phyloP scores from a whole-genome alignment of 1,284 basidiomycete species.

The Ganoderma multipileum region DNA sequence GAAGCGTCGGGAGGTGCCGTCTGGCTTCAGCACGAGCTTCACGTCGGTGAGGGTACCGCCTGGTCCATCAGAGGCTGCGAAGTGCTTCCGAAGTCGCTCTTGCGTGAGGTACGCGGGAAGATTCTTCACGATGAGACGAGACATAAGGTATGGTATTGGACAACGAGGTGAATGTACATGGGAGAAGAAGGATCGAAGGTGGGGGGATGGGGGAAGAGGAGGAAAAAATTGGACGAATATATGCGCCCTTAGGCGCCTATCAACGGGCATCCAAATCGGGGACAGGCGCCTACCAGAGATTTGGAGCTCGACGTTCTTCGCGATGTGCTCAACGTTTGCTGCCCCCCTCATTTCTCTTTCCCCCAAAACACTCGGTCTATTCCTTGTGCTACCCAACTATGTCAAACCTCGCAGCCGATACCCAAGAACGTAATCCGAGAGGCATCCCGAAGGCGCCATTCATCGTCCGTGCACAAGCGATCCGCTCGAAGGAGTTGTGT shows the following conservation, averaged over 20 bases:
- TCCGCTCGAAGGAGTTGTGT: conserved; percentile 9
- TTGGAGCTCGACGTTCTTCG: neutral
- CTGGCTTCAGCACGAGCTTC: conserved; percentile 79
- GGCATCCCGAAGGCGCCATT: conserved; percentile 97
- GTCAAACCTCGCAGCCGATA: conserved; percentile 22
- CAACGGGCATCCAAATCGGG: neutral
- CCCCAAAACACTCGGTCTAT: neutral
- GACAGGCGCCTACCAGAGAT: conserved; percentile 15
- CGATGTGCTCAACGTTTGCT: neutral
- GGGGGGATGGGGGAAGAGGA: conserved; percentile 1
- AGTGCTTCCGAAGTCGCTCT: conserved; percentile 73
- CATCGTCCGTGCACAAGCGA: conserved; percentile 67
- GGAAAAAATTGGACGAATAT: conserved; percentile 23
- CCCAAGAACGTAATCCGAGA: conserved; percentile 80
- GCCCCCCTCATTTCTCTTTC: neutral
- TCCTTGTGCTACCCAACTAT: conserved; percentile 13
- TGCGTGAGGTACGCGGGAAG: conserved; percentile 81
- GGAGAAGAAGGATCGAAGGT: neutral
- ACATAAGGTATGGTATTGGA: conserved; percentile 55
- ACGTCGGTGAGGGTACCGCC: conserved; percentile 84
- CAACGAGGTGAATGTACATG: conserved; percentile 1
- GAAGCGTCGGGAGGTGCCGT: conserved; percentile 87
- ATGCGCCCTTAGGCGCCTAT: conserved; percentile 10
- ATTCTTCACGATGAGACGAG: conserved; percentile 92
- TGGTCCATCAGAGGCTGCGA: conserved; percentile 69